Conservation (phyloP, 108 stramenopile species). For the Stephanodiscus minutulus region DNA sequence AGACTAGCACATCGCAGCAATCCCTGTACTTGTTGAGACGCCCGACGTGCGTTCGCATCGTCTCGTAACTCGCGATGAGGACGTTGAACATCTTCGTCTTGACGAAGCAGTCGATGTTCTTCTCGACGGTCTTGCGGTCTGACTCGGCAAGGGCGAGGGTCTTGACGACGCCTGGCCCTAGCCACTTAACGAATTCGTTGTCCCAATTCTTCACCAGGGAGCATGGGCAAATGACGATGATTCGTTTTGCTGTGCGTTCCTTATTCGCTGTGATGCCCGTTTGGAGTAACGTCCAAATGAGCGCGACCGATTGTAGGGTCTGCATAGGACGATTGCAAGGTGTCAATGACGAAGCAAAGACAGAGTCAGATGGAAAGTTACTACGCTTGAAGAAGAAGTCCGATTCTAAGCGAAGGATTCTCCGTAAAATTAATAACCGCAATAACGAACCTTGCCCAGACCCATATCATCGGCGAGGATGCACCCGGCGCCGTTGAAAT, state of each 20-base stretch:
- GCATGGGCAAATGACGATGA: constrained; percentile 96
- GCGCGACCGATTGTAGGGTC: constrained; percentile 91
- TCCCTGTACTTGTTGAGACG: constrained; percentile 74
- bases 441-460: constrained; percentile 34
- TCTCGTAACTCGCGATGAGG: constrained; percentile 94
- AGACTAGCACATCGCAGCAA: constrained; percentile 94
- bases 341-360: background rate
- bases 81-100: constrained; percentile 82
- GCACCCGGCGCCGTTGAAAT: constrained; percentile 87
- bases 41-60: constrained; percentile 88
- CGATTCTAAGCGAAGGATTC: background rate
- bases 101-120: constrained; percentile 82
- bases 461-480: constrained; percentile 94
- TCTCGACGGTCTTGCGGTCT: constrained; percentile 83
- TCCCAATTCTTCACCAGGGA: constrained; percentile 98
- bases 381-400: constrained; percentile 1
- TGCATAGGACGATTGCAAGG: constrained; percentile 38
- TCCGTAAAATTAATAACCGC: too few relatives aligned
- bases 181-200: constrained; percentile 98
- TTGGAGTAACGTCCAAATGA: constrained; percentile 96
- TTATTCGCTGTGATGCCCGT: constrained; percentile 84
- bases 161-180: constrained; percentile 81
- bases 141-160: constrained; percentile 86
- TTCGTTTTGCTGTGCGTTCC: constrained; percentile 83
- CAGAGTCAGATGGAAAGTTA: constrained; percentile 28